Base-by-base conservation (phyloP, 129 eudicot genomes). In the Artemisia tridentata region DNA sequence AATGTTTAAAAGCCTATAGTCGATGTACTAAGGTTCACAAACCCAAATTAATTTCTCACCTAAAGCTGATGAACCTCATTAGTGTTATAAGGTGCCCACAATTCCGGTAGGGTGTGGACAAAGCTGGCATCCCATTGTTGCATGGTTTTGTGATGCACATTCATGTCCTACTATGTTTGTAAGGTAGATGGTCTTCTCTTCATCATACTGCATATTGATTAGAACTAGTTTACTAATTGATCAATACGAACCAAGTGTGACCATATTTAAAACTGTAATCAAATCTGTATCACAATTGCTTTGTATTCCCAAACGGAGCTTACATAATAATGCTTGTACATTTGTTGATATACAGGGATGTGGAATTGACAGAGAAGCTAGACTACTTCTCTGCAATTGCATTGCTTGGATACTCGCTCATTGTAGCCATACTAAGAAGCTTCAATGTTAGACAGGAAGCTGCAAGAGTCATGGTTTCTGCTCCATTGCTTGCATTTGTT, bases 401-500 rank as follows among this genome's bases (percentile, higher is more conserved):
- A 4, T 77, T 88, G 65, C 91, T 91, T 62, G 97, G 97, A 53
- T 91, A 84, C 78, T 86, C 93, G n/a, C 88, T 88, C 62, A 71
- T 88, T 52, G 59, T 88, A 71, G 82, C 96, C 52, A 80, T 88
- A 47, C 55, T 91, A 73, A 88, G 97, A 79, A 84, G 93, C 75
- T 86, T 91, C 80, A 72, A 69, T 25, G 83, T 91, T 65, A 84
- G 82, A 81, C 75, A 63, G 65, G 97, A 88, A 78, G 96, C 96
- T 52, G 81, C 88, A 69, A 84, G 93, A 76, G 97, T 91, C 74
- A 88, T 91, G 97, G 96, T 91, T 71, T 83, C 97, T 43, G 96
- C 96, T 65, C 97, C 97, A 10, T 71, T 91, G 50, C 68, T 88
- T 58, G 96, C 96, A 59, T 91, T 91, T 74, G 65, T 79, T 68